Percentiles rank a stretch among this genome's conserved stretches.
Conservation (phyloP, 352 stramenopile species). For the Pythium scleroteichum region DNA sequence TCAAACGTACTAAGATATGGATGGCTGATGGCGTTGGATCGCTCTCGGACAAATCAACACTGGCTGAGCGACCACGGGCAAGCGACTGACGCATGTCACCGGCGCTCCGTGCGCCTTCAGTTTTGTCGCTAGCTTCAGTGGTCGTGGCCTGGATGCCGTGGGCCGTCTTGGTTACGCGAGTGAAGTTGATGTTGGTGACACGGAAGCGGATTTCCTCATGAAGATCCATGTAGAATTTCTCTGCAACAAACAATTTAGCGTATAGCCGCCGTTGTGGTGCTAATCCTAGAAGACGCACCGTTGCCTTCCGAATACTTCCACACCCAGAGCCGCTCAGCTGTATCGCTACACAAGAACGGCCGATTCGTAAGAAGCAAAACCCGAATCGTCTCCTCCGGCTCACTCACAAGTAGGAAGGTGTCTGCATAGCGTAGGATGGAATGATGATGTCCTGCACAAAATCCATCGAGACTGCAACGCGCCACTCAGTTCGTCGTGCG, state of each 20-base stretch:
- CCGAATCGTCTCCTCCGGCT: too few species aligned
- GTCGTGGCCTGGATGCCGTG: slow-evolving; percentile 86
- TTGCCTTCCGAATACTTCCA: slow-evolving; percentile 88
- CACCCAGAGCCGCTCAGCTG: slow-evolving; percentile 75
- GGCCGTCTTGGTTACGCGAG: slow-evolving; percentile 85
- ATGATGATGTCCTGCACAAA: slow-evolving; percentile 92
- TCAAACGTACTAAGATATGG: slow-evolving; percentile 67
- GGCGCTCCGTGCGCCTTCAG: slow-evolving; percentile 28
- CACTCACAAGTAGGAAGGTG: slow-evolving; percentile 82
- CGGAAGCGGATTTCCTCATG: slow-evolving; percentile 87
- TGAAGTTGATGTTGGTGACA: slow-evolving; percentile 89
- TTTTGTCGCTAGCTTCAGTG: slow-evolving; percentile 78
- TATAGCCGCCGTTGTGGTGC: neutral
- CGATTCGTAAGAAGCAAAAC: too few species aligned
- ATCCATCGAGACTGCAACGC: slow-evolving; percentile 79
- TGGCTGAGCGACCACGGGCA: slow-evolving; percentile 73
- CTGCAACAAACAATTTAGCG: slow-evolving; percentile 17
- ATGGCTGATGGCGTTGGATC: slow-evolving; percentile 83
- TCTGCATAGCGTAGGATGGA: slow-evolving; percentile 86
- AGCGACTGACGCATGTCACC: slow-evolving; percentile 75
- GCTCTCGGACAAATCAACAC: slow-evolving; percentile 81
- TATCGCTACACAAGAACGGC: slow-evolving; percentile 49
- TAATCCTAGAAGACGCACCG: too few species aligned
- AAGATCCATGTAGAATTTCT: slow-evolving; percentile 89
- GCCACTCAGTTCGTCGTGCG: too few species aligned